Evolutionary conservation across 2,329 filamentous ascomycete species (phyloP), one percentile per base, ranked within the genome.

Genomic region (Phyllosticta ampelicida): DNA sequence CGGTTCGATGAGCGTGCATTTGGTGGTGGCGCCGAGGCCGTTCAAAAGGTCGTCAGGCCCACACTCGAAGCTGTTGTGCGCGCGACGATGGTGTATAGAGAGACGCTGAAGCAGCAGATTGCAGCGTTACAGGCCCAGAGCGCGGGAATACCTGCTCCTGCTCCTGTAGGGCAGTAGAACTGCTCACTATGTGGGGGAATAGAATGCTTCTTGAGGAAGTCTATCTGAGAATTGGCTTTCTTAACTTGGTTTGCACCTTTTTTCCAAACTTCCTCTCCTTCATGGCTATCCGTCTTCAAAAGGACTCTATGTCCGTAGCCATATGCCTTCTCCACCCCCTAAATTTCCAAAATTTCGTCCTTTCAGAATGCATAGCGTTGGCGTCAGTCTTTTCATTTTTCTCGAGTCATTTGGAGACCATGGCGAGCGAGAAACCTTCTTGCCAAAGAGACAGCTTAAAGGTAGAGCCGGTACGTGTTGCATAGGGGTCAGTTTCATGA

Each of bases 11-110:
- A 56, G 58, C n/a, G 51, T 18, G 54, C 50, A 1, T 53, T 49
- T 23, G 50, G 50, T 49, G 92, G 92, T 4, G 94, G 94, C 0
- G 80, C 80, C 62, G 83, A 84, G 62, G 87, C 86, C 2, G 89
- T 96, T 3, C 78, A 85, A 63, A 83, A 85, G 63, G 79, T 97
- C 65, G 83, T 96, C 71, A 82, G 82, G 59, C 89, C 90, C 4
- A 87, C 89, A 4, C 76, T 87, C 10, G 78, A 80, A 64, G 86
- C 90, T 11, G 73, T 96, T 61, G 78, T 83, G 60, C 82, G 81
- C 63, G 91, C 90, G 5, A 78, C 83, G 62, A 77, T 73, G n/a
- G 82, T 86, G 66, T 96, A 94, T 68, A 77, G 82, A 63, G 83
- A 79, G 65, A 88, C 86, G 11, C 75, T 90, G 60, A 83, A 83